phyloP scores from a whole-genome alignment of 2,329 filamentous ascomycete genomes.

The Plenodomus tracheiphilus region DNA sequence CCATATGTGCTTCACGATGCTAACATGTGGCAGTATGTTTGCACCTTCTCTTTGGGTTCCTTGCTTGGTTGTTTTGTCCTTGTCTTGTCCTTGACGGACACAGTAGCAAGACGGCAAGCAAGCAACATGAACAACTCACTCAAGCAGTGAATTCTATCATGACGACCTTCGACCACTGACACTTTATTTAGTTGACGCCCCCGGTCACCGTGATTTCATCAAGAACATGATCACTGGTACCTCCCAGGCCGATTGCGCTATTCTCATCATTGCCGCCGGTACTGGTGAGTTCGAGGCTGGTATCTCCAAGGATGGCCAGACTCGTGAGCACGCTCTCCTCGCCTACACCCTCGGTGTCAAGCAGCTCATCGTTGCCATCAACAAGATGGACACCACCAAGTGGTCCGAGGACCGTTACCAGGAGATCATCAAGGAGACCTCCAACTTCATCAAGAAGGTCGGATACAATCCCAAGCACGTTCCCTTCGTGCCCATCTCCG shows the following conservation, averaged over 20 bases:
- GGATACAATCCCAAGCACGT: constrained; percentile 99
- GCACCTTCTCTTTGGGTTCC: no score
- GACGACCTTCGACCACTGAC: no score
- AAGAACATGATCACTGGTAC: constrained; percentile 99
- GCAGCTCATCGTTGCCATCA: constrained; percentile 99
- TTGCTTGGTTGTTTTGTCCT: no score
- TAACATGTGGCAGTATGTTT: no score
- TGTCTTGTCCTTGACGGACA: no score
- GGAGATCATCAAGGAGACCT: constrained; percentile 99
- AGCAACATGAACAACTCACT: no score
- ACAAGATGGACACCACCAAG: constrained; percentile 99
- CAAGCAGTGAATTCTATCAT: no score
- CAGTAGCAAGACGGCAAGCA: no score
- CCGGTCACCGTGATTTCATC: constrained; percentile 99
- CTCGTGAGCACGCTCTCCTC: constrained; percentile 99
- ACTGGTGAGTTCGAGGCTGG: constrained; percentile 99
- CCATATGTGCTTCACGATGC: constrained; percentile 6
- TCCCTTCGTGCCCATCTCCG: constrained; percentile 99
- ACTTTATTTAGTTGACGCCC: no score
- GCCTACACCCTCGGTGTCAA: constrained; percentile 99
- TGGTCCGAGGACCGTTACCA: constrained; percentile 96
- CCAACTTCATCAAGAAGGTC: constrained; percentile 99
- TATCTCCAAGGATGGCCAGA: constrained; percentile 99
- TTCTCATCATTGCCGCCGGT: constrained; percentile 99
- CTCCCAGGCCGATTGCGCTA: constrained; percentile 99